Conservation (phyloP, 805 yeast genomes). For the Candida qinlingensis region DNA sequence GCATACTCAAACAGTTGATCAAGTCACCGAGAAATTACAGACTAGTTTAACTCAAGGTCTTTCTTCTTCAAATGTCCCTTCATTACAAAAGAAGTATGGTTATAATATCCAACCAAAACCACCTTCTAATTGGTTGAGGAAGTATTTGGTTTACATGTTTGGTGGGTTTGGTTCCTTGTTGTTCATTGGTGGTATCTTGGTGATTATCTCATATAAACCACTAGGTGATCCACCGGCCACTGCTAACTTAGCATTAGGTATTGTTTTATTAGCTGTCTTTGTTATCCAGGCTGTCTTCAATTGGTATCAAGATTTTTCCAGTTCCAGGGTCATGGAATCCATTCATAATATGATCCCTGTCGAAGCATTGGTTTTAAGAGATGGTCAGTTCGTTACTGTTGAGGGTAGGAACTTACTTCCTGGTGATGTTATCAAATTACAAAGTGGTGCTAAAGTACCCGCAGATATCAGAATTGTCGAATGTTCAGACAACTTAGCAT, state of each 20-base stretch:
- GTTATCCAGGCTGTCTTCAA: constrained; percentile 38
- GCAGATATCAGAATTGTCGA: constrained; percentile 42
- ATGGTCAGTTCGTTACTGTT: constrained; percentile 26
- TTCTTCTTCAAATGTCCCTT: constrained; percentile 6
- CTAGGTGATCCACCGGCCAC: constrained; percentile 41
- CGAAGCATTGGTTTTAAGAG: constrained; percentile 32
- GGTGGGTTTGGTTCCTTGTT: constrained; percentile 45
- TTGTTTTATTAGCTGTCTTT: constrained; percentile 36
- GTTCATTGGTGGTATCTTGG: constrained; percentile 37
- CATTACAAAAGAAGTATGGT: constrained; percentile 25
- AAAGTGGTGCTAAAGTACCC: constrained; percentile 38
- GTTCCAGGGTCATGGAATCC: constrained; percentile 43
- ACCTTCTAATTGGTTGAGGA: constrained; percentile 28
- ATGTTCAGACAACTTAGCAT: constrained; percentile 30
- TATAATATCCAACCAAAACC: constrained; percentile 35
- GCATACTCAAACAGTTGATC: constrained; percentile 26
- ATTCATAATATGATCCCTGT: constrained; percentile 39
- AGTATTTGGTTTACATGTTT: constrained; percentile 35
- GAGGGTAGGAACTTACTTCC: constrained; percentile 36
- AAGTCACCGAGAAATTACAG: constrained; percentile 22
- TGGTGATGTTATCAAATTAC: constrained; percentile 38
- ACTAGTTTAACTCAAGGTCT: constrained; percentile 26
- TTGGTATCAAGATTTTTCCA: constrained; percentile 42
- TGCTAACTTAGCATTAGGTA: constrained; percentile 39
- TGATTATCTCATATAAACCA: constrained; percentile 42